phyloP scores from a whole-genome alignment of 768 basidiomycete genomes.

The Tricholoma sp. region DNA sequence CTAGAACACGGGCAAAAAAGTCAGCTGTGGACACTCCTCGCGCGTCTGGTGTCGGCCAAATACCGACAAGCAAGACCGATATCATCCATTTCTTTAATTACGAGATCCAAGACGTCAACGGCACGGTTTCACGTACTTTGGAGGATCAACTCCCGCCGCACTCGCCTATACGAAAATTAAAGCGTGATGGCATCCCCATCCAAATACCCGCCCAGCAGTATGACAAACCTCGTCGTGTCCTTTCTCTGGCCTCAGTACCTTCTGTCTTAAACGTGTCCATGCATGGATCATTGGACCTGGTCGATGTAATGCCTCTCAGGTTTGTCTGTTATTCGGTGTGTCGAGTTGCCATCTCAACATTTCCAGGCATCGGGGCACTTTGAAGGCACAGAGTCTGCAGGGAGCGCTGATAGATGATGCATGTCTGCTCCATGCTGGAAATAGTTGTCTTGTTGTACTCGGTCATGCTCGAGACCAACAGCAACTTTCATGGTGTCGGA shows the following conservation, averaged over 20 bases:
- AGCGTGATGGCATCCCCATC: constrained; percentile 10
- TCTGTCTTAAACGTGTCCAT: constrained; percentile 30
- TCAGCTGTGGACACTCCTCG: neutral
- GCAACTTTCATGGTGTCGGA: constrained; percentile 24
- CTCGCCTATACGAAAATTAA: neutral
- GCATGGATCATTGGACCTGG: constrained; percentile 30
- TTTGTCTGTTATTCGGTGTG: neutral
- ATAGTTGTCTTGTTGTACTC: constrained; percentile 25
- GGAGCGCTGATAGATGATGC: constrained; percentile 38
- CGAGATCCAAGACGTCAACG: neutral
- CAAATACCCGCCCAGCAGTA: constrained; percentile 17
- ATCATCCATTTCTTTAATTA: neutral
- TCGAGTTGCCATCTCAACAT: constrained; percentile 4
- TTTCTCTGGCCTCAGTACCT: constrained; percentile 12
- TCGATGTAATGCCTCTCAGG: constrained; percentile 10
- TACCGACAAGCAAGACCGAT: neutral
- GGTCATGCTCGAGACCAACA: constrained; percentile 34
- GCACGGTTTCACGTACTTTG: neutral
- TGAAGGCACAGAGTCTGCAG: constrained; percentile 8
- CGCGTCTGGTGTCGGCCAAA: neutral
- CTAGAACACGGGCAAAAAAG: neutral
- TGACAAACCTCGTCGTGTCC: constrained; percentile 37
- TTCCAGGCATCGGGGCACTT: constrained; percentile 12
- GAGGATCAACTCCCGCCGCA: neutral
- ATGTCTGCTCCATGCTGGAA: constrained; percentile 27